Evolutionary conservation across 2,329 filamentous ascomycete genomes (phyloP), one percentile per base, ranked within the genome.

Genomic region (Talaromyces sp.): DNA sequence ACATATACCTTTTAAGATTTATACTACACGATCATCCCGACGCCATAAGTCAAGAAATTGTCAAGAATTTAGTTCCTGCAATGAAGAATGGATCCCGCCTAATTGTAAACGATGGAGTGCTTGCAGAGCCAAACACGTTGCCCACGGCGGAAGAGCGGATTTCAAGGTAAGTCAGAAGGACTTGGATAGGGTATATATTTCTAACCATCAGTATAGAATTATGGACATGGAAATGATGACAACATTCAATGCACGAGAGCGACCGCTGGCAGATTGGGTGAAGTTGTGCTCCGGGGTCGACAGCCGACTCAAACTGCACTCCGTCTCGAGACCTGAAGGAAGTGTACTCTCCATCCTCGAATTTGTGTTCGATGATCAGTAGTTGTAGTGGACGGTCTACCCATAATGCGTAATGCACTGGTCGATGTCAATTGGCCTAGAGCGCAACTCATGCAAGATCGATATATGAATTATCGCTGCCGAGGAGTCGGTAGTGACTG

Each of bases 221-320:
- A 62, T 60, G 57, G 66, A 68, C 36, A 51, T 68, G 4, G 64
- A 66, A 57, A 67, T 68, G 66, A 62, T 68, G 66, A 57, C 61
- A 4, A 64, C 54, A 27, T 68, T 63, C 58, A 67, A 68, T 44
- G 58, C 60, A 1, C 54, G 58, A 30, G 66, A 67, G 58, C 60
- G 66, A 44, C 65, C 64, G 18, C 28, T 61, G 6, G 62, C 63
- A 28, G 66, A 62, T 34, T 67, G 66, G 66, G 57, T 61, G 53
- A 57, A 60, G 9, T 50, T 68, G 1, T 61, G 66, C 27, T 56
- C 61, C 23, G 61, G 47, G 40, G 60, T 60, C 1, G 65, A 68
- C 28, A 57, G 59, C 10, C 62, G 62, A 27, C 36, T 68, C 5
- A 63, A 64, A 36, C 44, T 67, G 33, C 61, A 18, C n/a, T 60